These are phyloP conservation scores for Annona cherimola DNA, from an alignment of 164 flowering plant species.

Conservation along the genomic window DNA sequence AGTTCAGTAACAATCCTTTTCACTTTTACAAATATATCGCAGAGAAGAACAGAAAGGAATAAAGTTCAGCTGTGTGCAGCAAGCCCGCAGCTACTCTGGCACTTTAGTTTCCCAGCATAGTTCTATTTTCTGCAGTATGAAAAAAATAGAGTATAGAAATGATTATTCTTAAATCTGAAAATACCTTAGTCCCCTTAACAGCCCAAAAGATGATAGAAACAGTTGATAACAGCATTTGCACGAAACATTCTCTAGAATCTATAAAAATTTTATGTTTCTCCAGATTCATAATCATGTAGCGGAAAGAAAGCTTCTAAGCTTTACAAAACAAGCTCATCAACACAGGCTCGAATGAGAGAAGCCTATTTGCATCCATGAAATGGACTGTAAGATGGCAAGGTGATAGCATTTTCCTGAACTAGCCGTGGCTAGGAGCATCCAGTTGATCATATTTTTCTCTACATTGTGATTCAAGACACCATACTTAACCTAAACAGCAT, in stretches of 20 bases:
- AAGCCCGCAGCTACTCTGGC: constrained; percentile 11
- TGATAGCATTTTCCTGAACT: neutral
- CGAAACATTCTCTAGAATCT: no score
- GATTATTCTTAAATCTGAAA: no score
- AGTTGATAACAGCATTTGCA: no score
- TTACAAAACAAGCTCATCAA: no score
- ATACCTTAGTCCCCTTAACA: no score
- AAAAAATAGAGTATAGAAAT: neutral
- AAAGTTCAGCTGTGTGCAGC: neutral
- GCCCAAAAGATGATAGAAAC: no score
- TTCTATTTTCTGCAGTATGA: constrained; percentile 44
- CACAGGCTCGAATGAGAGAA: neutral
- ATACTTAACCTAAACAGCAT: neutral
- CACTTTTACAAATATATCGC: no score
- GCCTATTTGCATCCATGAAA: neutral
- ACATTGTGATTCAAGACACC: neutral
- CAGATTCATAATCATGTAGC: no score
- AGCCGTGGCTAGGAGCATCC: neutral
- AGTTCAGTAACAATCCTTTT: no score
- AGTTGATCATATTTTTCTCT: neutral
- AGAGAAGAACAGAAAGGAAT: neutral
- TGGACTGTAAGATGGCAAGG: neutral
- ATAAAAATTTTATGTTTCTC: no score
- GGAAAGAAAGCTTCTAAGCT: no score
- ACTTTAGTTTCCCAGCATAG: constrained; percentile 35